Evolutionary conservation across 257 asterid species (phyloP).

Genomic region (Ajuga chamaepitys): DNA sequence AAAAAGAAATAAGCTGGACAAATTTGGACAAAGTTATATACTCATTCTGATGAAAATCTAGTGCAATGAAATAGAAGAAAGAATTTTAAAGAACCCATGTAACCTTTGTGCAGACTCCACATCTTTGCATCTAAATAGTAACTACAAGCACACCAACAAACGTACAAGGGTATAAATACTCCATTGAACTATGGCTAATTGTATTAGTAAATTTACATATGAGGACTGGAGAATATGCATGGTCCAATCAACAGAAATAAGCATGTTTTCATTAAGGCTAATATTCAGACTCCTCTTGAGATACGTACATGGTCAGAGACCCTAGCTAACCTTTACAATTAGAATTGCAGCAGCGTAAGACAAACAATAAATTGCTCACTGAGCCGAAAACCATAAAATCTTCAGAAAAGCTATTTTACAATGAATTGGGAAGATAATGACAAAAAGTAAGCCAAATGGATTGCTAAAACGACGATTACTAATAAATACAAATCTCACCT

Average conservation of each 20-base stretch:
- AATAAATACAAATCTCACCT: slow-evolving; percentile 18
- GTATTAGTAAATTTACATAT: not conserved
- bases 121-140: not conserved
- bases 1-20: not conserved
- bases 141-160: not conserved
- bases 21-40: not conserved
- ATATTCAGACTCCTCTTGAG: too few relatives aligned
- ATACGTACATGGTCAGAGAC: not conserved
- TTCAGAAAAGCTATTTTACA: not conserved
- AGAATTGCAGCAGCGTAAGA: not conserved
- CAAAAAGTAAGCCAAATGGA: not conserved
- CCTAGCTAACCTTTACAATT: not conserved
- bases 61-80: not conserved
- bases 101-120: too few relatives aligned
- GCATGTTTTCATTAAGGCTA: not conserved
- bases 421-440: not conserved
- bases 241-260: not conserved
- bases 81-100: not conserved
- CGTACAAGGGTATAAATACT: not conserved
- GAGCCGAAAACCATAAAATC: not conserved
- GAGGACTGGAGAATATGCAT: not conserved
- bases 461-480: not conserved
- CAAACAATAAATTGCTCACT: not conserved
- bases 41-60: not conserved
- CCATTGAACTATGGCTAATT: not conserved